Percentiles rank a stretch among this genome's conserved stretches.
Evolutionary conservation across 164 flowering plant species (phyloP).

Genomic region (Dillenia suffruticosa): DNA sequence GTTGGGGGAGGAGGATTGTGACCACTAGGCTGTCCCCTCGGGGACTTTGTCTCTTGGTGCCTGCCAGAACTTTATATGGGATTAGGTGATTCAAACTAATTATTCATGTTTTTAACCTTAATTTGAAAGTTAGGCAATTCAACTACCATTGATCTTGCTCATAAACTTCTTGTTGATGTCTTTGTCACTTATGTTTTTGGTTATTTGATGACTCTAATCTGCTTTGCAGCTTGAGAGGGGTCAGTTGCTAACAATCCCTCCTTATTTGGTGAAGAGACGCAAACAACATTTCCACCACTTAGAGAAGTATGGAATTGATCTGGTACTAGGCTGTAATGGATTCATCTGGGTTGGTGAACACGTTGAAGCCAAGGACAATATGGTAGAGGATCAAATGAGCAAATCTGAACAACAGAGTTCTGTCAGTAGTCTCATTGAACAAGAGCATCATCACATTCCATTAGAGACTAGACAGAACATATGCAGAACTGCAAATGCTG

Average conservation of each 20-base stretch:
- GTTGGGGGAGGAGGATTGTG: too few species aligned
- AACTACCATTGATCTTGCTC: too few species aligned
- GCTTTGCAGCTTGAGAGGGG: conserved; percentile 84
- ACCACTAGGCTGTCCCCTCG: too few species aligned
- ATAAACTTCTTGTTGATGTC: background rate
- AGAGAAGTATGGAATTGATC: conserved; percentile 67
- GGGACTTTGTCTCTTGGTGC: too few species aligned
- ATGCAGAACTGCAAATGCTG: conserved; percentile 80
- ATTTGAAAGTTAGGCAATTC: too few species aligned
- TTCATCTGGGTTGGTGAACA: conserved; percentile 94
- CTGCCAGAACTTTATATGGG: too few species aligned
- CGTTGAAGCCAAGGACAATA: conserved; percentile 50
- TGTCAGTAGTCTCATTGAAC: conserved; percentile 31
- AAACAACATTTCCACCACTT: conserved; percentile 92
- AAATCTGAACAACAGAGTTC: conserved; percentile 28
- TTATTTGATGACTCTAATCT: conserved; percentile 3
- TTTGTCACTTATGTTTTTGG: background rate
- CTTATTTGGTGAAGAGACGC: conserved; percentile 81
- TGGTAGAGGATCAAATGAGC: conserved; percentile 42
- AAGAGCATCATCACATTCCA: conserved; percentile 43
- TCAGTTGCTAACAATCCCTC: conserved; percentile 64
- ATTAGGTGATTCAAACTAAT: too few species aligned
- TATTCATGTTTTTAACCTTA: too few species aligned
- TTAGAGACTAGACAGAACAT: conserved; percentile 60
- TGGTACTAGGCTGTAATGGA: conserved; percentile 94